Evolutionary conservation across 257 asterid species (phyloP).

Genomic region (Plantago elongata): DNA sequence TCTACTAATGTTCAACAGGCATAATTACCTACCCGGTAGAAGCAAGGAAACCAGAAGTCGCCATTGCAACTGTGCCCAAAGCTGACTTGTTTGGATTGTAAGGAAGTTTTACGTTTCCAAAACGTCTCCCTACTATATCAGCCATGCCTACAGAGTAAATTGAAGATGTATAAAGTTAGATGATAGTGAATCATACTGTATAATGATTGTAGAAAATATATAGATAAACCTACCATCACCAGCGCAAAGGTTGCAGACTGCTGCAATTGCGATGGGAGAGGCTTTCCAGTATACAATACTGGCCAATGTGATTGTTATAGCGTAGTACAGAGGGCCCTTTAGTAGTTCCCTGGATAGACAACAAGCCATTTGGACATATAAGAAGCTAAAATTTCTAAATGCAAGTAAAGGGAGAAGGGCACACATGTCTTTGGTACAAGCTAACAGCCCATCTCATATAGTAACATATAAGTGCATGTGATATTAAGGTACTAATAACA

Average conservation of each 20-base stretch:
- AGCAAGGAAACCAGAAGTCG: constrained; percentile 70
- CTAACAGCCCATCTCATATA: too few species aligned
- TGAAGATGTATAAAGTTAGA: not conserved
- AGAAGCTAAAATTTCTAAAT: constrained; percentile 20
- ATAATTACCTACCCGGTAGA: constrained; percentile 61
- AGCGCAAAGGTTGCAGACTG: constrained; percentile 85
- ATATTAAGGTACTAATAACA: not conserved
- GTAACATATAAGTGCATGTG: too few species aligned
- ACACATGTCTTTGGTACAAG: too few species aligned
- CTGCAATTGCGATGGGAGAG: constrained; percentile 81
- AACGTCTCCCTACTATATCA: constrained; percentile 80
- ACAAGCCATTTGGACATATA: constrained; percentile 6
- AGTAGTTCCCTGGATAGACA: constrained; percentile 71
- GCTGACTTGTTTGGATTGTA: constrained; percentile 71
- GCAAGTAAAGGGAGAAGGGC: not conserved
- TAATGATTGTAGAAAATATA: not conserved
- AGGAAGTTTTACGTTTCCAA: constrained; percentile 72
- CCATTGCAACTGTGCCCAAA: constrained; percentile 73
- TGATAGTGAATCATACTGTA: not conserved
- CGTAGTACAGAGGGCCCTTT: constrained; percentile 92
- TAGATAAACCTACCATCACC: constrained; percentile 66
- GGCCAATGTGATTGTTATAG: constrained; percentile 68
- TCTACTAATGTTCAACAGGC: constrained; percentile 8
- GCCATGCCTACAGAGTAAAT: constrained; percentile 58
- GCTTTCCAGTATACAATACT: constrained; percentile 81